Evolutionary conservation across 2,329 filamentous ascomycete genomes (phyloP), one percentile per base, ranked within the genome.

Genomic region (Neonectria hederae): DNA sequence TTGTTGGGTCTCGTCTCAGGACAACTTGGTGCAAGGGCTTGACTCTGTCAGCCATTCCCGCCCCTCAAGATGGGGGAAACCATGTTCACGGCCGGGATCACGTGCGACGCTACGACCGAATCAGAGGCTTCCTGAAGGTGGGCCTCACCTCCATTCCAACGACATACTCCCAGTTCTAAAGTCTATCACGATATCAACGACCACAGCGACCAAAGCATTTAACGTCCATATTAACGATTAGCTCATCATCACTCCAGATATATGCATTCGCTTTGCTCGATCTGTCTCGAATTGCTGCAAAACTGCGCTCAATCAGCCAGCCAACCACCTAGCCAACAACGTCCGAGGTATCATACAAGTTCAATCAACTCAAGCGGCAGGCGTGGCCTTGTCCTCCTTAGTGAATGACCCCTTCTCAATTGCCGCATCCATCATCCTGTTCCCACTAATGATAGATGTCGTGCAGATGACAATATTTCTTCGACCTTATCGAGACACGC

Each of bases 391-490:
- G 55, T 57, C 68, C 55, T 83, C 81, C 70, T 79, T 84, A 45
- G 83, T 84, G 77, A 90, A 92, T 26, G 85, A 87, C 51, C 82
- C 84, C 75, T 85, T 91, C 83, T 96, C 93, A 72, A 95, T 90
- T 60, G 92, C 93, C 51, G 90, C 89, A 53, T 93, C 91, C 86
- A 99, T 94, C 82, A 97, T 92, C 74, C 86, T 89, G 78, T 95
- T 92, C 28, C 97, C 96, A 80, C 89, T 97, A 64, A 98, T 89
- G 45, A 99, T 90, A 58, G 92, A 92, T 17, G 96, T 99, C 54
- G 96, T 95, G 77, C 93, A 97, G 75, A 99, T 94, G 53, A 99
- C 84, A 71, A 99, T 91, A 75, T 92, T 92, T 77, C 92, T 89
- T 71, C 90, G 90, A 54, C 86, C 90, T 38, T 90, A 75, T 40